phyloP scores from a whole-genome alignment of 2,329 filamentous ascomycete genomes.

The Claviceps pazoutovae region DNA sequence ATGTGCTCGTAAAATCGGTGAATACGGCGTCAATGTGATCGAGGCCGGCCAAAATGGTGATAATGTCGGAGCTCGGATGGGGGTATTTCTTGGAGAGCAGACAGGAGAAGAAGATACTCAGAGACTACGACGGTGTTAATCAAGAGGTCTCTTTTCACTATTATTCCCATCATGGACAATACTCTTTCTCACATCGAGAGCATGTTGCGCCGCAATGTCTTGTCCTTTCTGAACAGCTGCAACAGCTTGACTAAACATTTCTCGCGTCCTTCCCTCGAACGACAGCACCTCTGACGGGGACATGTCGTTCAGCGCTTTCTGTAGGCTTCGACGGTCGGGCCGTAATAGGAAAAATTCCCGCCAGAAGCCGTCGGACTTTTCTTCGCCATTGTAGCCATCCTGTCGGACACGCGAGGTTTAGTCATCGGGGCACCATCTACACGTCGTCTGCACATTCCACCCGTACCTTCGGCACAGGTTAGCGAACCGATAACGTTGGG shows the following conservation, averaged over 20 bases:
- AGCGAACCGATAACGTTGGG: neutral
- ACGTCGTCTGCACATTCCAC: neutral
- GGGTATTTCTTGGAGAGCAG: conserved; percentile 82
- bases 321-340: conserved; percentile 59
- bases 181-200: conserved; percentile 60
- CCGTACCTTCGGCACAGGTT: conserved; percentile 13
- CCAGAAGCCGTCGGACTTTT: conserved; percentile 87
- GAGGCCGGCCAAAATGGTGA: conserved; percentile 75
- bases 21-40: conserved; percentile 79
- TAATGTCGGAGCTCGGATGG: conserved; percentile 90
- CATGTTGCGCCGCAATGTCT: conserved; percentile 56
- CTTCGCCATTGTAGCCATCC: conserved; percentile 49
- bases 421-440: conserved; percentile 11
- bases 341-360: conserved; percentile 84
- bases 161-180: neutral
- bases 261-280: conserved; percentile 62
- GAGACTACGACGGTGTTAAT: conserved; percentile 46
- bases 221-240: conserved; percentile 47
- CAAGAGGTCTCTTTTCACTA: neutral
- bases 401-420: conserved; percentile 12
- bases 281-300: conserved; percentile 62
- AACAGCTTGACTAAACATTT: conserved; percentile 65
- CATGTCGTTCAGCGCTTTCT: conserved; percentile 54
- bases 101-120: conserved; percentile 73
- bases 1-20: conserved; percentile 69